Evolutionary conservation across 2,329 filamentous ascomycete genomes (phyloP).

Genomic region (Aureobasidium sp.): DNA sequence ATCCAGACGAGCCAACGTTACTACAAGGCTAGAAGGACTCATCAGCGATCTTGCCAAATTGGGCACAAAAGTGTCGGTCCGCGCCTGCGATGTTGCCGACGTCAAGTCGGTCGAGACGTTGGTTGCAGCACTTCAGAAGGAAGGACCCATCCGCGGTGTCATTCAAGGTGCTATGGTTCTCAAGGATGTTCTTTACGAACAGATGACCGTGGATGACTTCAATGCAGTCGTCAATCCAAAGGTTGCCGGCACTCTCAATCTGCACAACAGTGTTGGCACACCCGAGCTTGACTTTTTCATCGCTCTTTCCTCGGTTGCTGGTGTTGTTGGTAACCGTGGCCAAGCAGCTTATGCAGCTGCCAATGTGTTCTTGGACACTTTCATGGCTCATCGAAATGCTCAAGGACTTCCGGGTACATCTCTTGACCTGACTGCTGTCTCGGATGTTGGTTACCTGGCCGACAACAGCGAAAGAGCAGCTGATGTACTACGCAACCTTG

Average conservation of each 20-base stretch:
- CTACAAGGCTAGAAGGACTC: neutral
- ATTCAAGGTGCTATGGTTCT: slow-evolving; percentile 19
- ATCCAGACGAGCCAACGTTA: neutral
- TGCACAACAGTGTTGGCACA: slow-evolving; percentile 17
- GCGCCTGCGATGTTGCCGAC: neutral
- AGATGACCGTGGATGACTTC: slow-evolving; percentile 21
- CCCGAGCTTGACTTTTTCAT: slow-evolving; percentile 25
- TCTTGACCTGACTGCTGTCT: slow-evolving; percentile 47
- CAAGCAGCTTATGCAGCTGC: slow-evolving; percentile 18
- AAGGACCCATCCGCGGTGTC: slow-evolving; percentile 10
- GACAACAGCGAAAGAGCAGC: slow-evolving; percentile 14
- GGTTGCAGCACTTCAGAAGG: neutral
- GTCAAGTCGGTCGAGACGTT: neutral
- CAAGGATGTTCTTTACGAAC: slow-evolving; percentile 7
- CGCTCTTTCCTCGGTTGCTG: slow-evolving; percentile 17
- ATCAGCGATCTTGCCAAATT: neutral
- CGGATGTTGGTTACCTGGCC: slow-evolving; percentile 30
- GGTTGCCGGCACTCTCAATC: slow-evolving; percentile 24
- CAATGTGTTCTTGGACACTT: slow-evolving; percentile 16
- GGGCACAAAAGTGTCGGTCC: neutral
- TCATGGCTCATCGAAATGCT: slow-evolving; percentile 31
- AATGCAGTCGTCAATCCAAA: slow-evolving; percentile 20
- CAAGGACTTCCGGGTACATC: slow-evolving; percentile 38
- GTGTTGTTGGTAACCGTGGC: slow-evolving; percentile 14
- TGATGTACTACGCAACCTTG: slow-evolving; percentile 1